Evolutionary conservation across 495 filamentous ascomycete species (phyloP).

Genomic region (Penicillium arizonense): DNA sequence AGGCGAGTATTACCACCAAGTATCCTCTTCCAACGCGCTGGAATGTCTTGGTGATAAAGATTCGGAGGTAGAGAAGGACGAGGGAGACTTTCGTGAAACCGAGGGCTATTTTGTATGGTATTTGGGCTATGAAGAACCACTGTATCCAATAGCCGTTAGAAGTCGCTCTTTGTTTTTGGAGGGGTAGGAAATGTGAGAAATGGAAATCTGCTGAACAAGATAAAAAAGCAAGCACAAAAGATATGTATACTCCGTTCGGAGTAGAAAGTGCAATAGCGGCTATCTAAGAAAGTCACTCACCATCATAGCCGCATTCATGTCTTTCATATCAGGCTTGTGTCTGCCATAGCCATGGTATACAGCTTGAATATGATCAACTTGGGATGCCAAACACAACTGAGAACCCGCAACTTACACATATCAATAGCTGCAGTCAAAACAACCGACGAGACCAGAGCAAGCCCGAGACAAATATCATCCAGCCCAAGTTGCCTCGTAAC

Average conservation of each 20-base stretch:
- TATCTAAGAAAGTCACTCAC: not conserved
- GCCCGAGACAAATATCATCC: constrained; percentile 6
- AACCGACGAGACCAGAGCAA: constrained; percentile 1
- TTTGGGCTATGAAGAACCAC: constrained; percentile 19
- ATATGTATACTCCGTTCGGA: no score
- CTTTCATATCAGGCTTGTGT: constrained; percentile 5
- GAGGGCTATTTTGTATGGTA: constrained; percentile 16
- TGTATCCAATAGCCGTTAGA: not conserved
- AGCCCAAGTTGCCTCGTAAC: not conserved
- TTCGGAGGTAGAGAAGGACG: constrained; percentile 20
- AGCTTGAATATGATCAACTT: not conserved
- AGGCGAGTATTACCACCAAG: constrained; percentile 16
- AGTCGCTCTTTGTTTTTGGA: no score
- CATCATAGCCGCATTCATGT: constrained; percentile 5
- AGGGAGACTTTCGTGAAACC: constrained; percentile 17
- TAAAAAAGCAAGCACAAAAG: no score
- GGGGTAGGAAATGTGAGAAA: no score
- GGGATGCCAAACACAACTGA: no score
- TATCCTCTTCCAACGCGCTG: constrained; percentile 13
- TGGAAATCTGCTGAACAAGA: no score
- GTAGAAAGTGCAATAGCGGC: not conserved
- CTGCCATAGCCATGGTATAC: constrained; percentile 7
- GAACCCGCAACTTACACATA: not conserved
- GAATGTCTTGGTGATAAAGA: constrained; percentile 21
- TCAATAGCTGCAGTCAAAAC: not conserved